Evolutionary conservation across 176 grass and related monocot genomes (phyloP).

Genomic region (Pharus latifolius): DNA sequence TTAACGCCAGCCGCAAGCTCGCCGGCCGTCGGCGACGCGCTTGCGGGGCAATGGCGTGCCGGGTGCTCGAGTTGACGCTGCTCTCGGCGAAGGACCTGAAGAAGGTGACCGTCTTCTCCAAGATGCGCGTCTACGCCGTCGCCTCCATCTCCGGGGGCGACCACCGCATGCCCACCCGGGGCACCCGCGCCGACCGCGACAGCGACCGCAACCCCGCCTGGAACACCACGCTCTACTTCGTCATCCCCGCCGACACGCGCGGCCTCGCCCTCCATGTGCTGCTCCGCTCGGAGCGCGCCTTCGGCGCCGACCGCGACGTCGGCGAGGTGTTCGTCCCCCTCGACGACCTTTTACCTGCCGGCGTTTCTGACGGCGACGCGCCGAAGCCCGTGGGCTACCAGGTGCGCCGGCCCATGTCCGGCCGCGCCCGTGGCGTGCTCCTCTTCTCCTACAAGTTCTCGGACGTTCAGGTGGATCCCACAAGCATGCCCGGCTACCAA

Average conservation of each 20-base stretch:
- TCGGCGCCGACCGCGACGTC: slow-evolving; percentile 40
- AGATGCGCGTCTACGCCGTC: slow-evolving; percentile 54
- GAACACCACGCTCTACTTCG: slow-evolving; percentile 29
- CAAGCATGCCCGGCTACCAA: background rate
- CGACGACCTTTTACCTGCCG: slow-evolving; percentile 32
- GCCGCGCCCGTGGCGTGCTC: slow-evolving; percentile 47
- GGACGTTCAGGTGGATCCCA: background rate
- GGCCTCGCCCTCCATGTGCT: slow-evolving; percentile 37
- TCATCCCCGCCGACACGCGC: slow-evolving; percentile 18
- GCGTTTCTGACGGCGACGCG: background rate
- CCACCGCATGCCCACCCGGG: slow-evolving; percentile 9
- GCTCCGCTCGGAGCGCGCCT: slow-evolving; percentile 21
- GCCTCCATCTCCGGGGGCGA: slow-evolving; percentile 46
- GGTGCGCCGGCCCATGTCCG: slow-evolving; percentile 39
- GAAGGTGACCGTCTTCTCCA: slow-evolving; percentile 50
- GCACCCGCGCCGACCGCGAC: slow-evolving; percentile 36
- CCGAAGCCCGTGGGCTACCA: slow-evolving; percentile 55
- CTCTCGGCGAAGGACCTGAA: slow-evolving; percentile 72
- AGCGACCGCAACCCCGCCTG: slow-evolving; percentile 42
- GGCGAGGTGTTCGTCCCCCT: slow-evolving; percentile 58
- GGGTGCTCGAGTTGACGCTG: slow-evolving; percentile 49
- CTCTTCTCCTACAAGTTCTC: slow-evolving; percentile 58
- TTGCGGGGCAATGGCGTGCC: slow-evolving; percentile 21
- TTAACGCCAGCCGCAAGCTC: background rate
- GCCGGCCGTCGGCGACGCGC: background rate